Evolutionary conservation across 139 green algal species (phyloP).

Genomic region (Medakamo hakoo): DNA sequence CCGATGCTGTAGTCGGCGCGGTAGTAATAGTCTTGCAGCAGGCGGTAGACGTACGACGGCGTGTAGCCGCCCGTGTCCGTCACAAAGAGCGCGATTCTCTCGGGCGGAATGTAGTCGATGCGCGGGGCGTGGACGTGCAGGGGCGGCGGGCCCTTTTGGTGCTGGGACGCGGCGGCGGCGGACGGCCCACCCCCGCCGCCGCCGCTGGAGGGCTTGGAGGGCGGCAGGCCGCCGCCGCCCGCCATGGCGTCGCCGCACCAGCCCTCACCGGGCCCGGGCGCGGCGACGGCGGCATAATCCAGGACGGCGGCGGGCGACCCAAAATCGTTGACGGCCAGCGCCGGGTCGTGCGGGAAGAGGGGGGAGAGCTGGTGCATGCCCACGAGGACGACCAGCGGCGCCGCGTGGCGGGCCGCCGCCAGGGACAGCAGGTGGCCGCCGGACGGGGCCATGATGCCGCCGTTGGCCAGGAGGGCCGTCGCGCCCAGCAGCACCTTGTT

Average conservation of each 20-base stretch:
- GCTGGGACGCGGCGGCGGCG: not conserved
- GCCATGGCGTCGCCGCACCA: slow-evolving; percentile 6
- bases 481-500: slow-evolving; percentile 88
- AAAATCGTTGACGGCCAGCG: slow-evolving; percentile 61
- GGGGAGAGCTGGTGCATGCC: slow-evolving; percentile 87
- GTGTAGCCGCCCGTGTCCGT: slow-evolving; percentile 72
- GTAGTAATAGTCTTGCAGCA: slow-evolving; percentile 74
- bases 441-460: slow-evolving; percentile 65
- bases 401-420: slow-evolving; percentile 64
- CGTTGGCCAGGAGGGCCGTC: slow-evolving; percentile 85
- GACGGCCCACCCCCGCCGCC: slow-evolving; percentile 1
- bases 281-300: slow-evolving; percentile 9
- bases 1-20: slow-evolving; percentile 41
- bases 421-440: slow-evolving; percentile 67
- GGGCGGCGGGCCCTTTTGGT: slow-evolving; percentile 5
- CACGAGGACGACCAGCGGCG: slow-evolving; percentile 90
- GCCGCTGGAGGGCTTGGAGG: not conserved
- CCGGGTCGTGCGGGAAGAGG: slow-evolving; percentile 77
- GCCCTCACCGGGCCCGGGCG: not conserved
- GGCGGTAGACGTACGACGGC: slow-evolving; percentile 65
- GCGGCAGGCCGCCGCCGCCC: not conserved
- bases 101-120: slow-evolving; percentile 89
- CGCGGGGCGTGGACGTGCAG: slow-evolving; percentile 72
- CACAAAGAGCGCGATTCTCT: slow-evolving; percentile 80
- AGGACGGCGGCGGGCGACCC: slow-evolving; percentile 19